Conservation (phyloP, 805 yeast species). For the Monosporozyma yasuniensis region DNA sequence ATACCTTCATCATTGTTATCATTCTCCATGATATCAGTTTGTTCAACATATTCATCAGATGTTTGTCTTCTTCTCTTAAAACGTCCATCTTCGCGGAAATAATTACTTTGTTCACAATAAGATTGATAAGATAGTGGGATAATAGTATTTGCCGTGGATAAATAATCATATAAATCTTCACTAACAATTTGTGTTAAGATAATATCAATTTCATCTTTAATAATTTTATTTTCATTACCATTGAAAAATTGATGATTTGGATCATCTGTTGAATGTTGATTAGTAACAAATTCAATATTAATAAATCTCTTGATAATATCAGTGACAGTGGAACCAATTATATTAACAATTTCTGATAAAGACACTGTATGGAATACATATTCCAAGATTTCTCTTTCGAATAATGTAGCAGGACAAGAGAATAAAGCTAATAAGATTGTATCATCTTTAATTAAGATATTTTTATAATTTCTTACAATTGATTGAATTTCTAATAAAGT, state of each 20-base stretch:
- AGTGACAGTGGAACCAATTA: conserved; percentile 6
- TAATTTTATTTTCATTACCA: neutral
- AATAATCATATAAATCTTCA: conserved; percentile 14
- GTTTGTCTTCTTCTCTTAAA: conserved; percentile 4
- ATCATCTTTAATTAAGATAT: conserved; percentile 9
- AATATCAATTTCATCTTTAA: conserved; percentile 1
- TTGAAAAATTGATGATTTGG: neutral
- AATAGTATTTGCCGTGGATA: conserved; percentile 13
- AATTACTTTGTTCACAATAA: conserved; percentile 12
- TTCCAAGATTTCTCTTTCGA: conserved; percentile 14
- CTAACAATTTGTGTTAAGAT: conserved; percentile 7
- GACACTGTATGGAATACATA: conserved; percentile 11
- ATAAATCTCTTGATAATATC: conserved; percentile 8
- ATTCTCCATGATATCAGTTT: neutral
- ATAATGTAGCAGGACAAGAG: conserved; percentile 12
- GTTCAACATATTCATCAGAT: neutral
- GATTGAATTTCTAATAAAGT: conserved; percentile 7
- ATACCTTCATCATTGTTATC: neutral
- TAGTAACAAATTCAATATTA: conserved; percentile 3
- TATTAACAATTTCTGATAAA: conserved; percentile 14
- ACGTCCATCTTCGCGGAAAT: conserved; percentile 8
- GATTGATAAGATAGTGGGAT: conserved; percentile 13
- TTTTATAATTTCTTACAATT: conserved; percentile 6
- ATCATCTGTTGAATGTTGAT: neutral
- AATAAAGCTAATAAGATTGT: conserved; percentile 12